Conservation (phyloP, 2,329 filamentous ascomycete species). For the Westerdykella ornata region DNA sequence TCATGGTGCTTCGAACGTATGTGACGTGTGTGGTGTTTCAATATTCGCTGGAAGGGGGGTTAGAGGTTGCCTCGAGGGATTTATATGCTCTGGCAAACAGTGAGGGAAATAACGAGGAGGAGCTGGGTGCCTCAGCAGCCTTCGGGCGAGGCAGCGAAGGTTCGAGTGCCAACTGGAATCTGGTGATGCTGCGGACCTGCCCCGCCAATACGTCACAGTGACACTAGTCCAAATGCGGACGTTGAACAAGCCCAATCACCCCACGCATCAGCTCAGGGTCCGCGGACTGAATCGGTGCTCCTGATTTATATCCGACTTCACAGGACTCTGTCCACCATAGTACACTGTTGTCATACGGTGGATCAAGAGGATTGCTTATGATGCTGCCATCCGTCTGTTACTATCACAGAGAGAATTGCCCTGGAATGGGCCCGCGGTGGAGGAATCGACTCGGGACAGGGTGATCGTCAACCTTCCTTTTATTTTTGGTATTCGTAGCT, state of each 20-base stretch:
- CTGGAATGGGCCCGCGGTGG: too few relatives aligned
- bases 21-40: conserved; percentile 14
- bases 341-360: too few relatives aligned
- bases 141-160: conserved; percentile 22
- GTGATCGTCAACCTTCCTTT: neutral
- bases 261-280: too few relatives aligned
- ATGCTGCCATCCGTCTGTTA: too few relatives aligned
- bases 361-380: too few relatives aligned
- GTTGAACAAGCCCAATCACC: too few relatives aligned
- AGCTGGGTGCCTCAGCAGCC: conserved; percentile 21
- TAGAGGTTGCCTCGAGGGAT: conserved; percentile 6
- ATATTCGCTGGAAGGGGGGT: conserved; percentile 2
- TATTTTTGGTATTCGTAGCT: neutral
- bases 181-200: neutral
- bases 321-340: too few relatives aligned
- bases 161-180: conserved; percentile 14
- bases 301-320: too few relatives aligned
- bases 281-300: too few relatives aligned
- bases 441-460: too few relatives aligned
- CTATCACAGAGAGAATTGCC: too few relatives aligned
- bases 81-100: conserved; percentile 20
- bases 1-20: conserved; percentile 50
- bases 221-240: too few relatives aligned
- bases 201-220: neutral
- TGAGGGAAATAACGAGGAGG: conserved; percentile 14